Conservation (phyloP, 495 filamentous ascomycete genomes). For the Annulohypoxylon stygium region DNA sequence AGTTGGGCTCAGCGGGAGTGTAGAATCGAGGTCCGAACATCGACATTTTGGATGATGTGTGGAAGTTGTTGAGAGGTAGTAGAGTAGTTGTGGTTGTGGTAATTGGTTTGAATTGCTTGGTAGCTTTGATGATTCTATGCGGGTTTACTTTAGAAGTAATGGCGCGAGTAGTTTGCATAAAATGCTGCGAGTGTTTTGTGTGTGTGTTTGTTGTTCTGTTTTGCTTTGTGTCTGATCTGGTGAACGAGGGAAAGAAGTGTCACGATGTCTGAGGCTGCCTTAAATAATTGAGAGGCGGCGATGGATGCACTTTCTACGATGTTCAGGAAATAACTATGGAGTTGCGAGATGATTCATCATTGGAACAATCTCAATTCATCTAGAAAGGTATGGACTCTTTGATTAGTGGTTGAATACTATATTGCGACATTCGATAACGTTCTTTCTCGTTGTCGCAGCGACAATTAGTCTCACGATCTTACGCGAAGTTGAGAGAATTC, state of each 20-base stretch:
- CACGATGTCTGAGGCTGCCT: conserved; percentile 30
- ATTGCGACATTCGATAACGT: conserved; percentile 18
- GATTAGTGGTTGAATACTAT: conserved; percentile 12
- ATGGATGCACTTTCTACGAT: conserved; percentile 36
- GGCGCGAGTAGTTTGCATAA: conserved; percentile 37
- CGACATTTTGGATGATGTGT: conserved; percentile 68
- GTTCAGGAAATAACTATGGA: conserved; percentile 40
- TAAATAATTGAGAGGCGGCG: conserved; percentile 45
- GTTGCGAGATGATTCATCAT: conserved; percentile 30
- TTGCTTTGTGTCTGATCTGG: conserved; percentile 48
- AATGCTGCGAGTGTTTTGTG: conserved; percentile 8
- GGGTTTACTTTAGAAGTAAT: conserved; percentile 32
- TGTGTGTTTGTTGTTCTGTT: conserved; percentile 32
- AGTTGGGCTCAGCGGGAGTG: conserved; percentile 62
- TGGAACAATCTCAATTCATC: conserved; percentile 28
- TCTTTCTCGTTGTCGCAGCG: conserved; percentile 21
- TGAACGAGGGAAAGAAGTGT: conserved; percentile 34
- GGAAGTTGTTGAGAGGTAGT: conserved; percentile 35
- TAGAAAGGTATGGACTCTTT: conserved; percentile 46
- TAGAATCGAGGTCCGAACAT: conserved; percentile 70
- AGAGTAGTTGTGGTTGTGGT: conserved; percentile 21
- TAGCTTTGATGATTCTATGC: conserved; percentile 25
- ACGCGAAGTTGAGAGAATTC: conserved; percentile 44
- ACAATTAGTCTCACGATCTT: conserved; percentile 38
- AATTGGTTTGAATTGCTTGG: conserved; percentile 29